These are phyloP conservation scores for Cladosporium sp. DNA, from an alignment of 2,329 filamentous ascomycete genomes.

Conservation along the genomic window DNA sequence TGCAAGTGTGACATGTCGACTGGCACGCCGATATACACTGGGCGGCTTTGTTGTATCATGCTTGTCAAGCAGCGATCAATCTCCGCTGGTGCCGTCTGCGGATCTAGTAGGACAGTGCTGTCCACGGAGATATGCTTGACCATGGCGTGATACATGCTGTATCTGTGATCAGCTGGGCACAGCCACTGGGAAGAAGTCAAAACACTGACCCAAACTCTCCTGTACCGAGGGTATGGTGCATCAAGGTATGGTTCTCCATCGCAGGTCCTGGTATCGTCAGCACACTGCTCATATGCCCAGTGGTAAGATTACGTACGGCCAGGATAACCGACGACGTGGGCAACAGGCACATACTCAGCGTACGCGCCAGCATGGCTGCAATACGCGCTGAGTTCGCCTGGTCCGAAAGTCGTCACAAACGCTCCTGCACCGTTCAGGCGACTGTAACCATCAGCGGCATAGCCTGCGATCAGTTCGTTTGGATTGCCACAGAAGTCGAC, in stretches of 20 bases:
- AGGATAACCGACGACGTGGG: slow-evolving; percentile 57
- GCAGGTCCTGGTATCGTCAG: slow-evolving; percentile 6
- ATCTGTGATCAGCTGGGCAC: not conserved
- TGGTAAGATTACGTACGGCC: not conserved
- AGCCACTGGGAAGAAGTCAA: not conserved
- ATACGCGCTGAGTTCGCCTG: slow-evolving; percentile 64
- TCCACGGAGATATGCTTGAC: slow-evolving; percentile 25
- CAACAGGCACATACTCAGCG: slow-evolving; percentile 66
- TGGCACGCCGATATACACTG: slow-evolving; percentile 26
- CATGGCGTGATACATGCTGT: slow-evolving; percentile 25
- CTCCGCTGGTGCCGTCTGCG: slow-evolving; percentile 19
- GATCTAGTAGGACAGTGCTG: slow-evolving; percentile 20
- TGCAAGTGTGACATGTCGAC: slow-evolving; percentile 20
- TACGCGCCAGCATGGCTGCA: slow-evolving; percentile 72
- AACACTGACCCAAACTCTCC: slow-evolving; percentile 17
- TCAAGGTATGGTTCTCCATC: slow-evolving; percentile 17
- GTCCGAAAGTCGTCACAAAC: slow-evolving; percentile 71
- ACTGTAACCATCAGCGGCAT: slow-evolving; percentile 77
- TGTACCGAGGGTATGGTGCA: slow-evolving; percentile 28
- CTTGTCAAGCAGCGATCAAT: slow-evolving; percentile 27
- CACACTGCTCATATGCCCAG: not conserved
- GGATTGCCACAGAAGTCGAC: slow-evolving; percentile 35
- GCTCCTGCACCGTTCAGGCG: slow-evolving; percentile 67
- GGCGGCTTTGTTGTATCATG: slow-evolving; percentile 21
- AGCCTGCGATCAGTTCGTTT: slow-evolving; percentile 42